Base-by-base conservation (phyloP, 2,329 filamentous ascomycete genomes). In the Sclerotinia trifoliorum region DNA sequence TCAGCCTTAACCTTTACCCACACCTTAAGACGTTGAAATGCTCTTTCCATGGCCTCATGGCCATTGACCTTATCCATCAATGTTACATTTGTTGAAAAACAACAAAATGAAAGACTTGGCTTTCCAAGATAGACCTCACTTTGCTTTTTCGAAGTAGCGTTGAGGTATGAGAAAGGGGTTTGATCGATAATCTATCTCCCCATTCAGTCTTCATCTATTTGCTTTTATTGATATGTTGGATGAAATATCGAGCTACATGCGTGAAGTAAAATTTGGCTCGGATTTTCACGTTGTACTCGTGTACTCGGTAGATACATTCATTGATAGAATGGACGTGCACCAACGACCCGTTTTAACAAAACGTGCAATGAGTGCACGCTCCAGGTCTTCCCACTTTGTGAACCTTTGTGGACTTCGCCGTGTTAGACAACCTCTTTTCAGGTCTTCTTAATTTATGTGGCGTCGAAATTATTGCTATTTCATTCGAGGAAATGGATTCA, bases 81-180 rank as follows among this genome's bases (percentile, higher is more conserved):
- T 63, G 46, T 63, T 63, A 39, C 60, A 51, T 51, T 51, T 21
- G 26, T 35, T 63, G 60, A 51, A 39, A 51, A 51, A 35, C 29
- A 51, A 32, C 15, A 3, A 46, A 24, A 51, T 63, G 29, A 42
- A 39, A 63, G 39, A 63, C 46, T 42, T 63, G 46, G 60, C 60
- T 42, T n/a, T 5, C 26, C 21, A 39, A 63, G 24, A 39, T 8
- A 32, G 60, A 62, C 29, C 21, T 29, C 60, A 63, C 32, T 63
- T 51, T 63, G 46, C 29, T 6, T 26, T 17, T 51, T 52, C 7
- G 32, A 39, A 62, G 46, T 51, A 62, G 48, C 29, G 42, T 51
- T 10, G 29, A 62, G n/a, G 60, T 39, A 63, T 63, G 46, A 51
- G n/a, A 39, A 62, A 63, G 46, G 58, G 60, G n/a, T 62, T 62